phyloP scores from a whole-genome alignment of 805 yeast genomes.

The Komagataella populi region DNA sequence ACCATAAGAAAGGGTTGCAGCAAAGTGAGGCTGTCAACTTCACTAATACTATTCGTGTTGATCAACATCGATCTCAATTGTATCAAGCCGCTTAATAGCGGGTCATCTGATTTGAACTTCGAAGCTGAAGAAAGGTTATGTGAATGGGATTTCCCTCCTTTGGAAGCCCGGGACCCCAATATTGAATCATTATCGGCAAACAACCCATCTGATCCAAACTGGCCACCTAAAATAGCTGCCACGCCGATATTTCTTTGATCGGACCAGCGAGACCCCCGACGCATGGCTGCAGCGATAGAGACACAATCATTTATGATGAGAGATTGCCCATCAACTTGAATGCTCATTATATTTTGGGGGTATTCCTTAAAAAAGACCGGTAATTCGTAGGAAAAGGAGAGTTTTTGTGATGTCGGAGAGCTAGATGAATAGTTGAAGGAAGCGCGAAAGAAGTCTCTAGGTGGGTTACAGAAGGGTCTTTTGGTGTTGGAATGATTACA shows the following conservation, averaged over 20 bases:
- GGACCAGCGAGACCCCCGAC: constrained; percentile 60
- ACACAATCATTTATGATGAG: constrained; percentile 84
- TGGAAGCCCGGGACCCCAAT: constrained; percentile 16
- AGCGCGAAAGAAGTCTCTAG: neutral
- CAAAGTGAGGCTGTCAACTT: constrained; percentile 58
- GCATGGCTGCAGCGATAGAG: constrained; percentile 75
- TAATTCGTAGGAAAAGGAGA: neutral
- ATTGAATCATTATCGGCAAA: constrained; percentile 15
- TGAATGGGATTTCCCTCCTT: constrained; percentile 1
- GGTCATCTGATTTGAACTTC: constrained; percentile 23
- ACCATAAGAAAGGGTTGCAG: constrained; percentile 80
- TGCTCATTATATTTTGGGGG: neutral
- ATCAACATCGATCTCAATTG: constrained; percentile 63
- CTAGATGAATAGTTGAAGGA: neutral
- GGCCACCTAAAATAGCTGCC: constrained; percentile 70
- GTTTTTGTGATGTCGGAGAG: constrained; percentile 1
- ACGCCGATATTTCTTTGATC: constrained; percentile 38
- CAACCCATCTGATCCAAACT: constrained; percentile 15
- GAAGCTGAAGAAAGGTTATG: constrained; percentile 1
- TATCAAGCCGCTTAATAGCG: constrained; percentile 65
- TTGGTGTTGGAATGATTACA: too few relatives aligned
- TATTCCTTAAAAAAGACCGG: constrained; percentile 4
- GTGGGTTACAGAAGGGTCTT: neutral
- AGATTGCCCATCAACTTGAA: constrained; percentile 53
- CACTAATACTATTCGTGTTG: constrained; percentile 34